Evolutionary conservation across 2,329 filamentous ascomycete genomes (phyloP).

Genomic region (Fusarium nanum): DNA sequence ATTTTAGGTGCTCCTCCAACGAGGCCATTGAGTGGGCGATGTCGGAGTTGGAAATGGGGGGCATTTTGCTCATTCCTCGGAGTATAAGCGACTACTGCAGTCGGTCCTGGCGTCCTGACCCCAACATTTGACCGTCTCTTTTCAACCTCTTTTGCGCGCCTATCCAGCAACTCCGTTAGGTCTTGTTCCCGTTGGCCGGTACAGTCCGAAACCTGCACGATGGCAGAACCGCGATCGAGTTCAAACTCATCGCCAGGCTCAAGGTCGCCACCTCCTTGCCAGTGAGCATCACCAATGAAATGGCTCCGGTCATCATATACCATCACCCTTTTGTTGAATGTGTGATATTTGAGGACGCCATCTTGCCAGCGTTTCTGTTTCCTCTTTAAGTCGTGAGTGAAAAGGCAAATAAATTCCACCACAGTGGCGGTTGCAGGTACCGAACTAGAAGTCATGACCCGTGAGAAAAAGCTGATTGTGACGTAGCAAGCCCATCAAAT

Average conservation of each 20-base stretch:
- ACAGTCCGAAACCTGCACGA: constrained; percentile 84
- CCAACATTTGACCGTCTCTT: constrained; percentile 60
- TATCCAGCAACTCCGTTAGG: constrained; percentile 78
- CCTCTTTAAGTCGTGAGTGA: constrained; percentile 83
- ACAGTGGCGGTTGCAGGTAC: constrained; percentile 71
- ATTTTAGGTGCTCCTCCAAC: constrained; percentile 48
- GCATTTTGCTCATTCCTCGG: constrained; percentile 40
- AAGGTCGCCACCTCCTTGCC: constrained; percentile 75
- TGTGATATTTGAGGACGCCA: constrained; percentile 87
- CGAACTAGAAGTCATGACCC: constrained; percentile 31
- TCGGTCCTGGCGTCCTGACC: constrained; percentile 49
- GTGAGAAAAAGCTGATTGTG: background rate
- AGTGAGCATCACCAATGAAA: constrained; percentile 87
- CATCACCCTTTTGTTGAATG: constrained; percentile 92
- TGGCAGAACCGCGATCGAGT: constrained; percentile 78
- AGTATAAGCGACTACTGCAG: constrained; percentile 34
- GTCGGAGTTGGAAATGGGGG: constrained; percentile 53
- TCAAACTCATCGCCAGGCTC: constrained; percentile 85
- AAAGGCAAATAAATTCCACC: constrained; percentile 85
- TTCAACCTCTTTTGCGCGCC: constrained; percentile 69
- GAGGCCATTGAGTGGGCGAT: constrained; percentile 58
- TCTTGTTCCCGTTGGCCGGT: constrained; percentile 82
- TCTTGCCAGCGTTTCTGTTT: constrained; percentile 97
- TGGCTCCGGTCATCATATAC: constrained; percentile 86
- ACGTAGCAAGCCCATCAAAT: background rate